Evolutionary conservation across 441 rosid genomes (phyloP), one percentile per base, ranked within the genome.

Genomic region (Raphanus hybrid): DNA sequence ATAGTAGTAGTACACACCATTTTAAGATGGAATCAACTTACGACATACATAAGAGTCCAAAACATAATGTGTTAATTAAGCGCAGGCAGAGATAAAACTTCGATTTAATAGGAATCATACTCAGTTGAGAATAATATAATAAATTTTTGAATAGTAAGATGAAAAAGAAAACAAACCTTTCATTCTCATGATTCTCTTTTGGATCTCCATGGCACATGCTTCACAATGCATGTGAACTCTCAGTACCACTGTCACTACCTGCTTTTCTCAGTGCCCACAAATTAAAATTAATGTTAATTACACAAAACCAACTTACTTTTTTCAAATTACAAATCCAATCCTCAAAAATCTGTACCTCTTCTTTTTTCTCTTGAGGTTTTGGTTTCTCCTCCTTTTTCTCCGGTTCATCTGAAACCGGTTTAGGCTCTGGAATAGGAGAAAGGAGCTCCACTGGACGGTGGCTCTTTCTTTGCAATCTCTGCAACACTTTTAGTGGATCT

Each of bases 201-300:
- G 86, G 82, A 91, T 89, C 78, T 70, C 90, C 83, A 83, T 86
- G 15, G 98, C 89, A 81, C 99, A 94, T 50, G 93, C 98, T 64
- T 94, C 99, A 72, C 99, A 94, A 79, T 94, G 97, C 99, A 94
- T 94, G 89, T 84, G 89, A 45, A 91, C 96, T 76, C 80, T 84
- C n/a, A 92, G 76, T 74, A 92, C 89, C 81, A 92, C 96, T 18
- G 74, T 84, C 66, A 91, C 83, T 77, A 83, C 83, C 83, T 78
- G 69, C 61, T 57, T 68, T 52, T 35, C 43, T 72, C 77, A 67
- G 26, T 45, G 16, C 58, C 69, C 81, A 65, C 81, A 64, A 57
- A 58, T 23, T 23, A 23, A 34, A 9, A 4, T 71, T 45, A 9
- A 23, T 45, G 62, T 77, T 71, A 65, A 77, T 64, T 64, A 41